Conservation (phyloP, 2,329 filamentous ascomycete species). For the Fusarium sp. region DNA sequence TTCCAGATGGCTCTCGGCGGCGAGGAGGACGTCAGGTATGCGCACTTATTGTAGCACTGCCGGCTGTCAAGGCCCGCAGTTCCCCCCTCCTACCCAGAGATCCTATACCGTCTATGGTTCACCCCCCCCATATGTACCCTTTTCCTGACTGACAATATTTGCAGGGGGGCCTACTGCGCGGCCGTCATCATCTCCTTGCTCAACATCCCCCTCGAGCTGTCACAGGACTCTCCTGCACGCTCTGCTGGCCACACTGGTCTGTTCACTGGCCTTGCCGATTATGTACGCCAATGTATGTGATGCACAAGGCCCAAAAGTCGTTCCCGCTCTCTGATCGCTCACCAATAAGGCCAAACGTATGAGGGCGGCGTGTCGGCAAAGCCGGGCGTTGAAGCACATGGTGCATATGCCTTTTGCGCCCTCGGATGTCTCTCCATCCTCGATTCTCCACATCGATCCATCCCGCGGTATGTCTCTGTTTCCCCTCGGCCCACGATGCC, state of each 20-base stretch:
- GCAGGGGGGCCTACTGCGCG: constrained; percentile 91
- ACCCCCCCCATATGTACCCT: not conserved
- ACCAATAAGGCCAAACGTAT: constrained; percentile 83
- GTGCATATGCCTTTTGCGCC: constrained; percentile 96
- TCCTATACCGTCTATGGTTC: constrained; percentile 11
- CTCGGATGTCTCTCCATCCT: constrained; percentile 91
- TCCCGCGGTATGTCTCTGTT: constrained; percentile 74
- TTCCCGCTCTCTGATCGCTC: constrained; percentile 38
- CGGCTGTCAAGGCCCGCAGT: constrained; percentile 35
- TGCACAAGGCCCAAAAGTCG: constrained; percentile 34
- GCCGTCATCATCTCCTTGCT: constrained; percentile 88
- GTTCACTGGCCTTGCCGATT: constrained; percentile 82
- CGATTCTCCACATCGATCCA: constrained; percentile 81
- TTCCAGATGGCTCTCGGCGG: constrained; percentile 90
- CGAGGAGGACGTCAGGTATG: constrained; percentile 91
- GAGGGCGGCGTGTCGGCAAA: constrained; percentile 93
- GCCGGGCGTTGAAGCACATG: constrained; percentile 92
- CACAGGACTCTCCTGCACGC: constrained; percentile 78
- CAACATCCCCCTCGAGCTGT: constrained; percentile 85
- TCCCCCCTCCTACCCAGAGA: constrained; percentile 31
- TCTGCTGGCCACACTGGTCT: constrained; percentile 75
- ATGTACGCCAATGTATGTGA: constrained; percentile 83
- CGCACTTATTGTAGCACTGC: constrained; percentile 34
- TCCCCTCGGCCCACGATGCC: constrained; percentile 20
- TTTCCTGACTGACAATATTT: constrained; percentile 33